phyloP scores from a whole-genome alignment of 1,139 yeast species.

The Yamadazyma jaroonii region DNA sequence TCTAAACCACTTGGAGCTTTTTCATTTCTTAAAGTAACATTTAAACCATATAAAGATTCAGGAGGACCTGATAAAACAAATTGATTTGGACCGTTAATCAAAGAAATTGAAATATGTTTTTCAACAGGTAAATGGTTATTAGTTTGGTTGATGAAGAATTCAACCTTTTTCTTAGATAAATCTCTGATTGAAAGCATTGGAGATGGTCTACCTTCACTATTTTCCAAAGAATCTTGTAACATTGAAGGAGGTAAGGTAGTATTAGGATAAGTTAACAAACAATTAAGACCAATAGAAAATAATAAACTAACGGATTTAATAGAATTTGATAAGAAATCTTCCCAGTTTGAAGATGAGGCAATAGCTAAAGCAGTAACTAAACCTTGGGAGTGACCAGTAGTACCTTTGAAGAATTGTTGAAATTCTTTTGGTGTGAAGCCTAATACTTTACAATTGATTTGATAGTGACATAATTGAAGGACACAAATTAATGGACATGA shows the following conservation, averaged over 20 bases:
- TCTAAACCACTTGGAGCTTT: conserved; percentile 94
- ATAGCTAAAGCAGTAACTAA: conserved; percentile 89
- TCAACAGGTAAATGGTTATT: conserved; percentile 91
- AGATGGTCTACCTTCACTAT: conserved; percentile 95
- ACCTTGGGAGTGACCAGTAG: conserved; percentile 99
- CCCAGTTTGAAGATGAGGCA: conserved; percentile 86
- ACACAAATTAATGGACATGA: conserved; percentile 95
- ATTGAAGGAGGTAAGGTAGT: conserved; percentile 93
- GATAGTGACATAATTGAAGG: conserved; percentile 91
- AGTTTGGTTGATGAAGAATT: conserved; percentile 76
- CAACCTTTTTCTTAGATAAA: conserved; percentile 75
- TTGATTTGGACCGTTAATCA: conserved; percentile 93
- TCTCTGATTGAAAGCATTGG: conserved; percentile 97
- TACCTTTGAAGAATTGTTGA: conserved; percentile 67
- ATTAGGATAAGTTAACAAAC: conserved; percentile 86
- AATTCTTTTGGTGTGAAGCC: conserved; percentile 91
- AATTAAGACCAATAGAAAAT: conserved; percentile 91
- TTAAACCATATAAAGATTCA: conserved; percentile 95
- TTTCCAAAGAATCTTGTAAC: conserved; percentile 87
- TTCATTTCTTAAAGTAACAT: conserved; percentile 85
- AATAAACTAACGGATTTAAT: conserved; percentile 78
- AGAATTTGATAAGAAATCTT: conserved; percentile 67
- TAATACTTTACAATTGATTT: conserved; percentile 78
- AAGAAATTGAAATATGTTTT: conserved; percentile 86
- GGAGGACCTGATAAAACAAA: conserved; percentile 98